Base-by-base conservation (phyloP, 805 yeast genomes). In the Wickerhamiella kurtzmanii region DNA sequence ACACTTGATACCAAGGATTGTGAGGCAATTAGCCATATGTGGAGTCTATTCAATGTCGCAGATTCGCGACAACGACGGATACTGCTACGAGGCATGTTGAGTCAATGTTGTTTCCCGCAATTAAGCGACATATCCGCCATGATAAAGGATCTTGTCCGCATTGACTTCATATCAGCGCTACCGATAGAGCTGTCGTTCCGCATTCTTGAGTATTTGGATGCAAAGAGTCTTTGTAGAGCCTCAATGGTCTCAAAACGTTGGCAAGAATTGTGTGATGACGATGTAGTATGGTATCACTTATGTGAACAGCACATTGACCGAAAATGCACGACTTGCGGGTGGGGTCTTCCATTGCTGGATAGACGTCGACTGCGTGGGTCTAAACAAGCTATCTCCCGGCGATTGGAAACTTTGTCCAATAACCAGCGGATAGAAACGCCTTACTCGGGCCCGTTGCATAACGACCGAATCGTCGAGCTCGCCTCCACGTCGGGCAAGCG, bases 281-380 rank as follows among this genome's bases (percentile, higher is more conserved):
- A 92, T 60, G 68, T 94, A 44, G 96, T 92, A 2, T 92, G 98
- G 98, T 92, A 89, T 61, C 88, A 89, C 55, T 81, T 92, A 87
- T 92, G 98, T 61, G 95, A 87, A 61, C 98, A 92, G 65, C 98
- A 92, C 64, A 92, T 92, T 47, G 98, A 92, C 65, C 74, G 94
- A 50, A 92, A 92, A 64, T 92, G 98, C 67, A 95, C 96, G 37
- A 85, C 85, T 60, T 92, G 98, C 67, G 98, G 98, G 15, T 92
- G 98, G 98, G 98, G 98, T 3, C 71, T 92, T 53, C 98, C 98
- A 2, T 67, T 92, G 50, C 75, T 92, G 77, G 95, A 87, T 58
- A 85, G 87, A 78, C 82, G 60, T 45, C 55, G 71, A 20, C 57
- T 64, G 19, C 54, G 63, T 21, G 63, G 61, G 41, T 52, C 63